Percentiles rank a stretch among this genome's conserved stretches.
Evolutionary conservation across 2,329 filamentous ascomycete species (phyloP).

Genomic region (Colletotrichum eremochloae): DNA sequence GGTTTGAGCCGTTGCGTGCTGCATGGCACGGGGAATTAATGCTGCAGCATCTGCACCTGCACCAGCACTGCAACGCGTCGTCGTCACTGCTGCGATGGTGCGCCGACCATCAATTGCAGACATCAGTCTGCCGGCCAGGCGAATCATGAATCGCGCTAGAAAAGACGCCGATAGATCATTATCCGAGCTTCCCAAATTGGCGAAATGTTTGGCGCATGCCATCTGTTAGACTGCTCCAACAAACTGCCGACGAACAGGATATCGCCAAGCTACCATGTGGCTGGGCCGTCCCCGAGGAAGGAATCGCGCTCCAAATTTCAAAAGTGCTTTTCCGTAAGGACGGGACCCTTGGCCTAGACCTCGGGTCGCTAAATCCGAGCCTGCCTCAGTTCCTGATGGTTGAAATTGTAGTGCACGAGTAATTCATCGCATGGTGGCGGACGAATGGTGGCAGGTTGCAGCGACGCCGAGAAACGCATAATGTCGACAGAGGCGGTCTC

Average conservation of each 20-base stretch:
- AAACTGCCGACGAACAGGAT: not conserved
- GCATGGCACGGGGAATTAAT: conserved; percentile 1
- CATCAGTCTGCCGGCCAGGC: not conserved
- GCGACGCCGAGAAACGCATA: not conserved
- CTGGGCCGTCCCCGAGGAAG: not conserved
- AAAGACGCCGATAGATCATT: not conserved
- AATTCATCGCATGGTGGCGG: not conserved
- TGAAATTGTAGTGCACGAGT: not conserved
- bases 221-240: not conserved
- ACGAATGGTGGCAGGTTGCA: not conserved
- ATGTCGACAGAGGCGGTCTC: not conserved
- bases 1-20: not conserved
- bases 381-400: not conserved
- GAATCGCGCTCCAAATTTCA: too few relatives aligned
- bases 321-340: not conserved
- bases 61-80: not conserved
- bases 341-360: not conserved
- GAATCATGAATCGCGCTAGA: not conserved
- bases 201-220: conserved; percentile 1
- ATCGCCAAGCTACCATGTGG: not conserved
- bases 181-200: not conserved
- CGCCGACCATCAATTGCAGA: not conserved
- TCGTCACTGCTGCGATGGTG: not conserved
- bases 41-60: not conserved
- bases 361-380: not conserved